These are phyloP conservation scores for Ilyonectria robusta DNA, from an alignment of 2,329 filamentous ascomycete genomes.

Conservation along the genomic window DNA sequence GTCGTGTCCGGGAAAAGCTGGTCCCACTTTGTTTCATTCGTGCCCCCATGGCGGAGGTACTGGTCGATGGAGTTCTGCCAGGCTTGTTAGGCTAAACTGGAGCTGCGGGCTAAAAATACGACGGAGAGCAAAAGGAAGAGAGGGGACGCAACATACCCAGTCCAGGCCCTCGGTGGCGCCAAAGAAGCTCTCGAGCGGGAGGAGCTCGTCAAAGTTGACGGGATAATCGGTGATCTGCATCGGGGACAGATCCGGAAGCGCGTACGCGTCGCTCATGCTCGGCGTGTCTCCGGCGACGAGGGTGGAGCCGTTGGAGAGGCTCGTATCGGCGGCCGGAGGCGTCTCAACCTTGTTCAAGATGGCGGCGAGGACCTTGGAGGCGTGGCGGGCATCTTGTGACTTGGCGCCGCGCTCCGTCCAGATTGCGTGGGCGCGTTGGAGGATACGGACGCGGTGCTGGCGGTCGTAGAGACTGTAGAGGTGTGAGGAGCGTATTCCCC, in stretches of 20 bases:
- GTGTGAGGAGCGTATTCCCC: not conserved
- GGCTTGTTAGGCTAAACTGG: not conserved
- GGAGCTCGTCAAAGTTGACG: conserved; percentile 51
- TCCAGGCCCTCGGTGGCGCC: conserved; percentile 53
- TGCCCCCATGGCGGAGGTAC: conserved; percentile 38
- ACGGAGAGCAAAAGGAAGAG: not conserved
- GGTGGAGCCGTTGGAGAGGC: conserved; percentile 21
- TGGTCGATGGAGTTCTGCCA: conserved; percentile 48
- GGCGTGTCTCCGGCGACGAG: conserved; percentile 19
- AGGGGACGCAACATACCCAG: conserved; percentile 53
- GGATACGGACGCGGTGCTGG: conserved; percentile 52
- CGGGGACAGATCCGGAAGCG: conserved; percentile 21
- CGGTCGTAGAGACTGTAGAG: conserved; percentile 49
- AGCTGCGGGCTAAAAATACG: not conserved
- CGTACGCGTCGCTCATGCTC: conserved; percentile 6
- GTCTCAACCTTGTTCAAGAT: conserved; percentile 57
- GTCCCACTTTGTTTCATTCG: conserved; percentile 6
- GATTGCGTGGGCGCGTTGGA: conserved; percentile 58
- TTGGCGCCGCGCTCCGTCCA: conserved; percentile 57
- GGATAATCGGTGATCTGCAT: conserved; percentile 36
- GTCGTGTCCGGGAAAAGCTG: conserved; percentile 7
- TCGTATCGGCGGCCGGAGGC: conserved; percentile 17
- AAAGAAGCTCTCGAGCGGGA: conserved; percentile 56
- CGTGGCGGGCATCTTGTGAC: conserved; percentile 60
- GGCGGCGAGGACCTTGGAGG: conserved; percentile 58